These are phyloP conservation scores for Domatiomyces globalis DNA, from an alignment of 2,329 filamentous ascomycete genomes.

Conservation along the genomic window DNA sequence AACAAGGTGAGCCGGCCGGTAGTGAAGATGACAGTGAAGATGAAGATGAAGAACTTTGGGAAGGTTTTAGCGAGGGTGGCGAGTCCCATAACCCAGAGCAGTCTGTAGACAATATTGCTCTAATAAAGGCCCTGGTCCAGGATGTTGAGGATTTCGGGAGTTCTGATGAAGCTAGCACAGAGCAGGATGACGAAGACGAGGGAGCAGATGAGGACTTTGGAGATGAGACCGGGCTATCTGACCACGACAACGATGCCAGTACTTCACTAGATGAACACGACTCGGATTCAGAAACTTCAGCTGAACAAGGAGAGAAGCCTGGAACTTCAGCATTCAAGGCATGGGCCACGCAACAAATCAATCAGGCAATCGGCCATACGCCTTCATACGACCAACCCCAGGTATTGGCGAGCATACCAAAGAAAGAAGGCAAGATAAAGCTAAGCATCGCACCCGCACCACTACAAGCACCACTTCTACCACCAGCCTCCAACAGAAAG, in stretches of 20 bases:
- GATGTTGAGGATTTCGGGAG: constrained; percentile 16
- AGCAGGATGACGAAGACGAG: constrained; percentile 16
- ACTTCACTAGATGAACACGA: constrained; percentile 20
- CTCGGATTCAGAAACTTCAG: constrained; percentile 22
- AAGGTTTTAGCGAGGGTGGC: not conserved
- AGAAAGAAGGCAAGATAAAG: constrained; percentile 27
- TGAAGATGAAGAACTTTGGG: not conserved
- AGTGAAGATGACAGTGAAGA: not conserved
- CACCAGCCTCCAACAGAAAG: constrained; percentile 37
- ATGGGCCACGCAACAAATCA: constrained; percentile 79
- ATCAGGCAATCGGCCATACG: constrained; percentile 60
- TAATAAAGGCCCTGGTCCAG: not conserved
- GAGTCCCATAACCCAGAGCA: not conserved
- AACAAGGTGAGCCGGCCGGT: constrained; percentile 42
- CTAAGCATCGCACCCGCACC: constrained; percentile 5
- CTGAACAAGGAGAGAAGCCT: constrained; percentile 29
- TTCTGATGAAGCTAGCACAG: constrained; percentile 13
- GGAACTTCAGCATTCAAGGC: constrained; percentile 66
- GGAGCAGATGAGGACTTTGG: constrained; percentile 17
- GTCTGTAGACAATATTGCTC: not conserved
- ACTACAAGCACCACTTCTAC: not conserved
- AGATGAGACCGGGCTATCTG: constrained; percentile 1
- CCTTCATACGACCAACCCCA: constrained; percentile 21
- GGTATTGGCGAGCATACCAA: constrained; percentile 3
- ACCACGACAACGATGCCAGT: not conserved